Evolutionary conservation across 805 yeast genomes (phyloP).

Genomic region (Ogataea sp.): DNA sequence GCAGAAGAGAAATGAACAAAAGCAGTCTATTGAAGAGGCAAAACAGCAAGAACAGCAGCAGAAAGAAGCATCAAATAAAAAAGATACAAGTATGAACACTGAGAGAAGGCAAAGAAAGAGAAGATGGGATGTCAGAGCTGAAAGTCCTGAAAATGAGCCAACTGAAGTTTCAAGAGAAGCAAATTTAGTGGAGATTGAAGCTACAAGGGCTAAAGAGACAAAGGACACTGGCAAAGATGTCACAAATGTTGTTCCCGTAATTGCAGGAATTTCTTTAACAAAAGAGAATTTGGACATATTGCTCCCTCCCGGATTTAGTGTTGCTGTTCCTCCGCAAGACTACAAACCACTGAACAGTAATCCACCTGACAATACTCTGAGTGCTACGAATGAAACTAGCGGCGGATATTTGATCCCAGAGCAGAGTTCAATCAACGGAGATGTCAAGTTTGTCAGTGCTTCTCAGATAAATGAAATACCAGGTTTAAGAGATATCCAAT

Average conservation of each 20-base stretch:
- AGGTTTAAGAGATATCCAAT: slow-evolving; percentile 57
- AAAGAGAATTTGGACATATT: slow-evolving; percentile 38
- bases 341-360: slow-evolving; percentile 28
- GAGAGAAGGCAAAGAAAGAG: slow-evolving; percentile 20
- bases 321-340: slow-evolving; percentile 35
- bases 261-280: slow-evolving; percentile 31
- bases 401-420: slow-evolving; percentile 48
- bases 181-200: no score
- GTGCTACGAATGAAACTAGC: slow-evolving; percentile 14
- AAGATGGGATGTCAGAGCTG: slow-evolving; percentile 39
- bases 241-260: slow-evolving; percentile 13
- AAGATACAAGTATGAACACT: not conserved
- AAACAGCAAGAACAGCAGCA: not conserved
- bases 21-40: slow-evolving; percentile 24
- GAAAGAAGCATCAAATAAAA: not conserved
- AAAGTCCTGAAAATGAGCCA: slow-evolving; percentile 23
- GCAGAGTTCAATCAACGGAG: slow-evolving; percentile 22
- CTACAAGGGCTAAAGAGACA: no score
- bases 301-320: slow-evolving; percentile 43
- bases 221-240: slow-evolving; percentile 1
- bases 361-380: slow-evolving; percentile 27
- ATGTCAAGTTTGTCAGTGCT: slow-evolving; percentile 24
- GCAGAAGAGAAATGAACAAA: slow-evolving; percentile 32
- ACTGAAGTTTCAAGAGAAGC: no score
- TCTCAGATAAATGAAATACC: slow-evolving; percentile 47